Percentiles rank a stretch among this genome's conserved stretches.
phyloP scores from a whole-genome alignment of 305 asterid species.

The Lippia alba region DNA sequence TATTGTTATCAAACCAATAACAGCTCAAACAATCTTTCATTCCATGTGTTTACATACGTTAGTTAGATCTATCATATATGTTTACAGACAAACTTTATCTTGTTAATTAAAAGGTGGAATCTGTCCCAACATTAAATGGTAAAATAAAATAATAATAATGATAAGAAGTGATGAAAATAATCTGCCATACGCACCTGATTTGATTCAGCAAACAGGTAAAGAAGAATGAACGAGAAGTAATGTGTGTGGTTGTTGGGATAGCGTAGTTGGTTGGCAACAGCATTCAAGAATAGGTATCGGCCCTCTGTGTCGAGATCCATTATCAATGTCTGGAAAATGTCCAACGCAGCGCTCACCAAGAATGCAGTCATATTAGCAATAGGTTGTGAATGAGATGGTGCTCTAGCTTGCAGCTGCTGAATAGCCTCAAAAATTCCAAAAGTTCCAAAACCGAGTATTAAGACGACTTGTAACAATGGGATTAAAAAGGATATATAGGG shows the following conservation, averaged over 20 bases:
- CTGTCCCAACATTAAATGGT: too few relatives aligned
- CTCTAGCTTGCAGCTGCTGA: slow-evolving; percentile 84
- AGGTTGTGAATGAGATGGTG: slow-evolving; percentile 72
- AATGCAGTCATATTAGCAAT: slow-evolving; percentile 67
- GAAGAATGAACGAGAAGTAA: slow-evolving; percentile 92
- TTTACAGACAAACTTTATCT: too few relatives aligned
- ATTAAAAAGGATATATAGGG: neutral
- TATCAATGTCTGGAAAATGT: slow-evolving; percentile 83
- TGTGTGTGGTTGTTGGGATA: slow-evolving; percentile 97
- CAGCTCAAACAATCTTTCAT: too few relatives aligned
- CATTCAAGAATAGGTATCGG: slow-evolving; percentile 91
- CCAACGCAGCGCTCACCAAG: slow-evolving; percentile 88
- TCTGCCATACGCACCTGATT: slow-evolving; percentile 62
- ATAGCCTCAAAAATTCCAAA: slow-evolving; percentile 60
- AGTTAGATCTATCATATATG: too few relatives aligned
- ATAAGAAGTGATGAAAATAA: too few relatives aligned
- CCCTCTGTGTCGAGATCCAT: slow-evolving; percentile 94
- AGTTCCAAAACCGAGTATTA: slow-evolving; percentile 8
- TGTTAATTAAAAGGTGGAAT: too few relatives aligned
- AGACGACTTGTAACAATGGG: neutral
- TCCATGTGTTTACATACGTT: too few relatives aligned
- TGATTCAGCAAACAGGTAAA: slow-evolving; percentile 83
- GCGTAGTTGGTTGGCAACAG: slow-evolving; percentile 95
- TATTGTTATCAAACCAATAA: too few relatives aligned
- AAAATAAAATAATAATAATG: too few relatives aligned